phyloP scores from a whole-genome alignment of 805 yeast genomes.

The Candida argentea region DNA sequence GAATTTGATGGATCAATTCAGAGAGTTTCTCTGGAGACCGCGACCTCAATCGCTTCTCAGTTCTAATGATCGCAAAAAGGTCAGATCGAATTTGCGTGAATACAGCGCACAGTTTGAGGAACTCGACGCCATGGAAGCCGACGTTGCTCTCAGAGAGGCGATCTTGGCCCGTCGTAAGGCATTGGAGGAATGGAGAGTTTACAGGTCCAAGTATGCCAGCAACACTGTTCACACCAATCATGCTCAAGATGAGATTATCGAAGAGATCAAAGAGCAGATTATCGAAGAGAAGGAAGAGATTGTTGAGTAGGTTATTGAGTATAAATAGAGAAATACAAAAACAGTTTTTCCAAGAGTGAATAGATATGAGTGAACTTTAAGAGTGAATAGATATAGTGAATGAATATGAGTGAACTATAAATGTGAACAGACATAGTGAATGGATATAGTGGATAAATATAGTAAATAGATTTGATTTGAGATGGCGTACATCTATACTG shows the following conservation, averaged over 20 bases:
- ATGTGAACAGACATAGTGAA: too few species aligned
- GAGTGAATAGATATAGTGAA: neutral
- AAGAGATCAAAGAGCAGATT: slow-evolving; percentile 71
- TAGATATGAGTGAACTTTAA: slow-evolving; percentile 1
- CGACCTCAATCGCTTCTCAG: slow-evolving; percentile 76
- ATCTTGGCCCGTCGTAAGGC: slow-evolving; percentile 74
- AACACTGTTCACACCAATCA: slow-evolving; percentile 36
- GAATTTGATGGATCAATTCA: slow-evolving; percentile 73
- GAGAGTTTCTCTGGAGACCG: slow-evolving; percentile 94
- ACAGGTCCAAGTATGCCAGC: slow-evolving; percentile 43
- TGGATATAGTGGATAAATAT: too few species aligned
- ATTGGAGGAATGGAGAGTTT: slow-evolving; percentile 77
- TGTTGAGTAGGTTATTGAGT: slow-evolving; percentile 35
- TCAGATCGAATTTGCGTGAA: slow-evolving; percentile 80
- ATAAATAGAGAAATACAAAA: too few species aligned
- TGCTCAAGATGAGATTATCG: slow-evolving; percentile 44
- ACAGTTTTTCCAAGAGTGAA: neutral
- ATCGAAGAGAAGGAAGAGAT: slow-evolving; percentile 32
- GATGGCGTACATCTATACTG: slow-evolving; percentile 8
- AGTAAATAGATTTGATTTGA: neutral
- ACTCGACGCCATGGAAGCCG: slow-evolving; percentile 91
- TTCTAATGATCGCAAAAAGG: slow-evolving; percentile 77
- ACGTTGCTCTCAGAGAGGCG: slow-evolving; percentile 82
- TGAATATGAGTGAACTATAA: too few species aligned
- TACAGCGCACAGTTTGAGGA: slow-evolving; percentile 91